These are phyloP conservation scores for Lecanicillium sp. DNA, from an alignment of 2,329 filamentous ascomycete genomes.

Conservation along the genomic window DNA sequence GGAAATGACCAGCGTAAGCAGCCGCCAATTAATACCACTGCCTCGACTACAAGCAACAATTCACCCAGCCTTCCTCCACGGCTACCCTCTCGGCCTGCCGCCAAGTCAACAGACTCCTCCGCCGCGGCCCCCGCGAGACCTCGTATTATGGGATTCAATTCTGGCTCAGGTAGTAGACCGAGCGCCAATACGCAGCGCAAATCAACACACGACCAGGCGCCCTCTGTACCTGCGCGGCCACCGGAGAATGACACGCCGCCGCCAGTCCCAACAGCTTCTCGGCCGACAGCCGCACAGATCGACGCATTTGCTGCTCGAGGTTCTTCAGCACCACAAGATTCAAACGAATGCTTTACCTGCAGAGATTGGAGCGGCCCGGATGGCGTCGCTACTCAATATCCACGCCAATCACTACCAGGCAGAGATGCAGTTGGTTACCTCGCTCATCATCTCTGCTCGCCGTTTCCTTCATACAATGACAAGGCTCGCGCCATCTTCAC, in stretches of 20 bases:
- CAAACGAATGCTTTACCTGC: constrained; percentile 62
- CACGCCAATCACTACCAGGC: constrained; percentile 59
- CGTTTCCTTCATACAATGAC: constrained; percentile 76
- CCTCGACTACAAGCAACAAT: background rate
- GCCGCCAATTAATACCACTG: constrained; percentile 32
- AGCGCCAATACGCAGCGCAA: background rate
- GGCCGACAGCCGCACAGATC: constrained; percentile 44
- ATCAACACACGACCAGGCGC: background rate
- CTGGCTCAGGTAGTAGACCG: constrained; percentile 10
- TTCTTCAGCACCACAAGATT: constrained; percentile 16
- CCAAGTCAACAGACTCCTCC: constrained; percentile 17
- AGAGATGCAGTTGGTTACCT: constrained; percentile 62
- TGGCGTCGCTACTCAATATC: constrained; percentile 66
- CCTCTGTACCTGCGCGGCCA: background rate
- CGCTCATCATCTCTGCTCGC: constrained; percentile 66
- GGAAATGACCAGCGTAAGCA: constrained; percentile 38
- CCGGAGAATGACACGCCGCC: constrained; percentile 10
- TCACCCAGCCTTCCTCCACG: constrained; percentile 39
- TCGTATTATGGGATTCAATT: constrained; percentile 7
- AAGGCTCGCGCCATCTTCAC: constrained; percentile 90
- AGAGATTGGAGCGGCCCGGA: constrained; percentile 84
- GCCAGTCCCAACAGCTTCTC: constrained; percentile 40
- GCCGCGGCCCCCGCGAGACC: constrained; percentile 1
- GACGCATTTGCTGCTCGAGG: constrained; percentile 30
- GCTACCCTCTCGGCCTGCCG: constrained; percentile 39